Evolutionary conservation across 192 early-diverging fungal genomes (phyloP), one percentile per base, ranked within the genome.

Genomic region (Backusella westeae): DNA sequence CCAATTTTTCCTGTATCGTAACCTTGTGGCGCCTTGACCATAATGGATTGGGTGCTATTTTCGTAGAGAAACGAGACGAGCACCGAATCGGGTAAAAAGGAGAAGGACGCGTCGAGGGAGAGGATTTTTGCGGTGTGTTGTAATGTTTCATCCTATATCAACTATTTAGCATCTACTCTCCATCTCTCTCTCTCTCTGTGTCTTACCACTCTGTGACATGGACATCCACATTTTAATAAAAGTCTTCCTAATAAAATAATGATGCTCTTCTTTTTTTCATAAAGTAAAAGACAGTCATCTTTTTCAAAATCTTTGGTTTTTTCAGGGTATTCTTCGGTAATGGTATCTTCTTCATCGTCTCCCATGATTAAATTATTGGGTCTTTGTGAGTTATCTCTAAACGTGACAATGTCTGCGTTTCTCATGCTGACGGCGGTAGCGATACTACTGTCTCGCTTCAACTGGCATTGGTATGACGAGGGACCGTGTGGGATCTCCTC

Each of bases 1-100:
- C 84, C 87, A 12, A 94, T 79, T 46, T 92, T 90, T 78, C 87
- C 78, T 85, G 92, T 93, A 53, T 94, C 92, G 83, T 88, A 91
- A 36, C 90, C 90, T 14, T 86, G 81, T 0, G 83, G 79, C 26
- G 84, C 79, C 34, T 90, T 87, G 34, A 93, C 84, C 32, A 93
- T 85, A 19, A 91, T 85, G 3, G 93, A 91, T 73, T 94, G 67
- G 5, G 89, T 89, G 8, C 89, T 90, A 38, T 87, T 87, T 12
- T 88, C 82, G 78, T 92, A 85, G 66, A 87, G 86, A 79, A 94
- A 94, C 1, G 90, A 87, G 38, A 94, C 88, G 56, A 92, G 83
- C 72, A 94, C 88, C 29, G 92, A 82, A 8, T 90, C 90, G 2
- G 93, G 93, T 36, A 94, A 80, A 39, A 86, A 89, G 14, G 90